Conservation (phyloP, 164 flowering plant species). For the Chloranthus sessilifolius region DNA sequence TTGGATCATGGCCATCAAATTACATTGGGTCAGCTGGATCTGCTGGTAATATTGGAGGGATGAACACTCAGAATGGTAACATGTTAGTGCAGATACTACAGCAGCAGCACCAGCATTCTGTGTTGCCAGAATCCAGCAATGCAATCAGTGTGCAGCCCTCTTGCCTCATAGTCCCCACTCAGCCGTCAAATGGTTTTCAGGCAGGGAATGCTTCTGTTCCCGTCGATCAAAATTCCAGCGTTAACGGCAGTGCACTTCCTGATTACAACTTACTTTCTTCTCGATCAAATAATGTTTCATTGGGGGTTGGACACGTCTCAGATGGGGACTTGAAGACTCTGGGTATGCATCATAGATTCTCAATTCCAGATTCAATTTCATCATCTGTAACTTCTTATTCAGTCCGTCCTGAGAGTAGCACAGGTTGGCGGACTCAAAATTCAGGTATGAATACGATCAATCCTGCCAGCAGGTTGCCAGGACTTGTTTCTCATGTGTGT, state of each 20-base stretch:
- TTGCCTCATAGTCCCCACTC: constrained; percentile 60
- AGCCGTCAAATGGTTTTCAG: constrained; percentile 33
- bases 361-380: constrained; percentile 32
- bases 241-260: constrained; percentile 25
- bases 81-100: constrained; percentile 40
- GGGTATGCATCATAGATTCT: constrained; percentile 31
- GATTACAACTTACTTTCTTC: constrained; percentile 39
- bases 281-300: constrained; percentile 33
- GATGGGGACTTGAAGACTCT: constrained; percentile 29
- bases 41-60: constrained; percentile 23
- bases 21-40: constrained; percentile 32
- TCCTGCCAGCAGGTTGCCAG: constrained; percentile 26
- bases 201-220: constrained; percentile 41
- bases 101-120: constrained; percentile 32
- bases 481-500: constrained; percentile 22
- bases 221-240: constrained; percentile 32
- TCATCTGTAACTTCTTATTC: constrained; percentile 36
- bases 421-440: constrained; percentile 30
- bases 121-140: constrained; percentile 34
- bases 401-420: constrained; percentile 26
- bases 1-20: constrained; percentile 46
- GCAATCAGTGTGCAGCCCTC: constrained; percentile 71
- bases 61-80: constrained; percentile 33
- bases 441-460: constrained; percentile 21
- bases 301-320: constrained; percentile 30